Percentiles rank a stretch among this genome's conserved stretches.
phyloP scores from a whole-genome alignment of 371 early-diverging fungal genomes.

The Dinochytrium kinnereticum region DNA sequence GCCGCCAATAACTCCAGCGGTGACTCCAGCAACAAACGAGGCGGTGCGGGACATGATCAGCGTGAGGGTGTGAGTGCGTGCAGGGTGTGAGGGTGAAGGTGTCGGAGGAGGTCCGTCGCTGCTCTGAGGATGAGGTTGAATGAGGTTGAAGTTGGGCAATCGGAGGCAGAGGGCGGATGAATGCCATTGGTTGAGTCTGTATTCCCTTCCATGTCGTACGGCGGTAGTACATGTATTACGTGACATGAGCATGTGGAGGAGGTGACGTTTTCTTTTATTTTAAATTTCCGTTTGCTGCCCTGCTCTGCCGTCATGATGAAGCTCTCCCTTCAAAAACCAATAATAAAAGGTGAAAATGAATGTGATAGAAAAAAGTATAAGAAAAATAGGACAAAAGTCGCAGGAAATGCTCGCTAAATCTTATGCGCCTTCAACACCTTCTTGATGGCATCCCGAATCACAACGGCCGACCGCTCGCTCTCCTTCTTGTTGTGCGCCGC shows the following conservation, averaged over 20 bases:
- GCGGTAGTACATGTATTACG: background rate
- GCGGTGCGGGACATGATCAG: slow-evolving; percentile 6
- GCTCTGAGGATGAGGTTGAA: background rate
- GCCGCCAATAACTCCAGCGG: slow-evolving; percentile 19
- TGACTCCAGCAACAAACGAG: background rate
- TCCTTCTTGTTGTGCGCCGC: slow-evolving; percentile 81
- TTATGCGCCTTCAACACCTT: slow-evolving; percentile 43
- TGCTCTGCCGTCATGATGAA: background rate
- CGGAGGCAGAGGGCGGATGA: background rate
- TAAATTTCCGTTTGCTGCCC: background rate
- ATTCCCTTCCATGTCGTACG: too few relatives aligned
- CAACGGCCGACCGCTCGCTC: slow-evolving; percentile 78
- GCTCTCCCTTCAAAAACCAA: too few relatives aligned
- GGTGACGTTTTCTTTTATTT: background rate
- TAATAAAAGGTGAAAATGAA: too few relatives aligned
- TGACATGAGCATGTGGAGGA: background rate
- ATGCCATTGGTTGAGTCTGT: background rate
- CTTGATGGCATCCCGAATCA: slow-evolving; percentile 49
- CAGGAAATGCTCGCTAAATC: background rate
- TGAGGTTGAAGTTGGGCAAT: background rate
- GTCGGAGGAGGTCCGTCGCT: background rate
- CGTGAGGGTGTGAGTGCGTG: slow-evolving; percentile 6
- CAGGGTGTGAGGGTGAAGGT: background rate
- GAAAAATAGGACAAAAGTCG: background rate
- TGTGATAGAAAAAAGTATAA: too few relatives aligned